Evolutionary conservation across 106 monocot genomes (phyloP).

Genomic region (Dendrobium huoshanense): DNA sequence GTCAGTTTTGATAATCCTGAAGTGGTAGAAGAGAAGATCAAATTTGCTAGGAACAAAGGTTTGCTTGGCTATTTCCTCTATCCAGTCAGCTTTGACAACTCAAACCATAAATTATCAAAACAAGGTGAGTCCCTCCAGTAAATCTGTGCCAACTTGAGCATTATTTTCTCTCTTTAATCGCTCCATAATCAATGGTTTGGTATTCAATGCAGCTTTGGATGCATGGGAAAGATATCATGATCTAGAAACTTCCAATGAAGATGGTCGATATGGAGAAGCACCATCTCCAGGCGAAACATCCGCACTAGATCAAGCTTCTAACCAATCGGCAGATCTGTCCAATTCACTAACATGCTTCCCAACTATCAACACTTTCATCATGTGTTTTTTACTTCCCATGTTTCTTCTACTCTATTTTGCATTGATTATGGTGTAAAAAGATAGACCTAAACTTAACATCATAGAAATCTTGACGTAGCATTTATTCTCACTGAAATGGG

Average conservation of each 20-base stretch:
- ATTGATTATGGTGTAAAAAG: background rate
- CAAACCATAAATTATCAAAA: slow-evolving; percentile 41
- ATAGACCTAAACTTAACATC: no score
- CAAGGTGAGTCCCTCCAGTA: slow-evolving; percentile 31
- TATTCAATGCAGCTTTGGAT: slow-evolving; percentile 42
- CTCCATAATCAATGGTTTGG: background rate
- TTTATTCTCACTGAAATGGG: no score
- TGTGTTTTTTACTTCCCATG: background rate
- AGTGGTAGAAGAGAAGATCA: slow-evolving; percentile 53
- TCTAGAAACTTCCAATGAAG: slow-evolving; percentile 11
- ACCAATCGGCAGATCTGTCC: slow-evolving; percentile 6
- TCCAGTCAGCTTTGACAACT: slow-evolving; percentile 63
- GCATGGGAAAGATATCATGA: slow-evolving; percentile 30
- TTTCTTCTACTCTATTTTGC: background rate
- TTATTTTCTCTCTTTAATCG: background rate
- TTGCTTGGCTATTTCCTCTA: slow-evolving; percentile 79
- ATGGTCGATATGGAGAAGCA: slow-evolving; percentile 9
- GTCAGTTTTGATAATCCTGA: slow-evolving; percentile 55
- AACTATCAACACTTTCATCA: background rate
- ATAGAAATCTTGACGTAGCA: no score
- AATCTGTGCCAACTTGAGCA: background rate
- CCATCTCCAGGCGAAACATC: slow-evolving; percentile 17
- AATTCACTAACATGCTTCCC: background rate
- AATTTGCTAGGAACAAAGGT: slow-evolving; percentile 28
- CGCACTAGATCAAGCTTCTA: slow-evolving; percentile 17